Evolutionary conservation across 306 rosid genomes (phyloP).

Genomic region (Castanea crenata): DNA sequence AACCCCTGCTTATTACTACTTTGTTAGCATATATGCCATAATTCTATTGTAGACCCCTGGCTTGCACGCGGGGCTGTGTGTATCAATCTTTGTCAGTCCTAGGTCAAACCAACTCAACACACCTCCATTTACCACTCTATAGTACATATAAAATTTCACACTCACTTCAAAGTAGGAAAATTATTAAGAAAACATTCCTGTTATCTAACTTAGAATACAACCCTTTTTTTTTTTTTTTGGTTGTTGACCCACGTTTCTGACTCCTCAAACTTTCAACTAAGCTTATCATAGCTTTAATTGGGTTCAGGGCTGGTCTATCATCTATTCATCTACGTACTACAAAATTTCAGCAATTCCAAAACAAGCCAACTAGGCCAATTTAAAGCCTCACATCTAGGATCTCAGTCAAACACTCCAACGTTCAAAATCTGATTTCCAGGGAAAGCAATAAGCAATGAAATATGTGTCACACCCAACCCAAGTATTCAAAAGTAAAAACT

Average conservation of each 20-base stretch:
- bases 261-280: no score
- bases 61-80: constrained; percentile 14
- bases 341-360: no score
- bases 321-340: no score
- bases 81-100: constrained; percentile 3
- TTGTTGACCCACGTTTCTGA: no score
- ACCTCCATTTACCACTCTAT: neutral
- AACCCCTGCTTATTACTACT: neutral
- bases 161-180: no score
- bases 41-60: neutral
- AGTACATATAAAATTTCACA: neutral
- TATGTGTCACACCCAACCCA: neutral
- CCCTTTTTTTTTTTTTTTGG: no score
- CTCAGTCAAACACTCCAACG: neutral
- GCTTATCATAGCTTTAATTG: no score
- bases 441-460: neutral
- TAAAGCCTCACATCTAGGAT: neutral
- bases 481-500: neutral
- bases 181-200: no score
- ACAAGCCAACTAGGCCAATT: neutral
- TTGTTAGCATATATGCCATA: neutral
- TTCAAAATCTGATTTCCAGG: neutral
- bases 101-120: constrained; percentile 1
- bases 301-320: no score
- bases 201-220: no score